These are phyloP conservation scores for Psilocybe azurescens DNA, from an alignment of 768 basidiomycete genomes.

Conservation along the genomic window DNA sequence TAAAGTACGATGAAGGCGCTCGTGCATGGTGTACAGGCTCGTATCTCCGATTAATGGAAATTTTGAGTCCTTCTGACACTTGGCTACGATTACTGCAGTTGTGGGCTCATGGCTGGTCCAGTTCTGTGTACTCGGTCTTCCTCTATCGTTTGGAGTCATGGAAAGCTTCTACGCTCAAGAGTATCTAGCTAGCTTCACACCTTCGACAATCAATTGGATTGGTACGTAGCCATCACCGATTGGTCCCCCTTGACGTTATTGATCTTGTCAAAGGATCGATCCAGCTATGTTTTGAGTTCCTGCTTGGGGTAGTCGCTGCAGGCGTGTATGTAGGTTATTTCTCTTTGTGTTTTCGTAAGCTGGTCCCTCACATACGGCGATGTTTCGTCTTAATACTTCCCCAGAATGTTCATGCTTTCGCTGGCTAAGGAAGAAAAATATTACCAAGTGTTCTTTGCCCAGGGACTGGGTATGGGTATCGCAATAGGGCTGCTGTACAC, in stretches of 20 bases:
- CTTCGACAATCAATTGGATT: conserved; percentile 5
- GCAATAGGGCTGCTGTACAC: conserved; percentile 1
- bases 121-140: conserved; percentile 3
- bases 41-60: background rate
- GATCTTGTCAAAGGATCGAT: background rate
- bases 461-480: background rate
- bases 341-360: conserved; percentile 4
- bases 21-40: conserved; percentile 1
- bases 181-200: background rate
- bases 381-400: background rate
- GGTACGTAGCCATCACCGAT: background rate
- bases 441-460: background rate
- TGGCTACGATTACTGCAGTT: background rate
- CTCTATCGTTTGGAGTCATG: conserved; percentile 3
- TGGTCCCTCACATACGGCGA: background rate
- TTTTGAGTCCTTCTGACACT: background rate
- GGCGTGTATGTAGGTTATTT: background rate
- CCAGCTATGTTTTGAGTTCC: background rate
- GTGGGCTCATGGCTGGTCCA: background rate
- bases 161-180: conserved; percentile 2
- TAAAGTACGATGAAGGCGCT: conserved; percentile 2
- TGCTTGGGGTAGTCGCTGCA: background rate
- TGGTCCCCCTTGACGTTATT: background rate
- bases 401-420: conserved; percentile 2
- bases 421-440: background rate